phyloP scores from a whole-genome alignment of 1,139 yeast genomes.

The Scheffersomyces quercinus region DNA sequence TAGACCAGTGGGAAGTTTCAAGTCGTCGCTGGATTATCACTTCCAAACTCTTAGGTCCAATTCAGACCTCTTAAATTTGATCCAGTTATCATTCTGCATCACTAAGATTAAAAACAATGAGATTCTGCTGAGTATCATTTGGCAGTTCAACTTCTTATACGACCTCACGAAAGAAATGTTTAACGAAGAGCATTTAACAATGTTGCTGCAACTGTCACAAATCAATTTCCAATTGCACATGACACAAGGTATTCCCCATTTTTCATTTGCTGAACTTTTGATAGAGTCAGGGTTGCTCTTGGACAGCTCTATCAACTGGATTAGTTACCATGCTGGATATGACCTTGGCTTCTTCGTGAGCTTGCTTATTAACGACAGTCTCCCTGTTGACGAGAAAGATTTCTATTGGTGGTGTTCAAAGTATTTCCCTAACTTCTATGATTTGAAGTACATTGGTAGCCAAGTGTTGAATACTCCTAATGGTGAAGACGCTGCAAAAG shows the following conservation, averaged over 20 bases:
- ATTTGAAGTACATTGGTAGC: slow-evolving; percentile 77
- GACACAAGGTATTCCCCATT: slow-evolving; percentile 75
- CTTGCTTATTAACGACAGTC: slow-evolving; percentile 68
- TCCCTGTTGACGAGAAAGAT: slow-evolving; percentile 82
- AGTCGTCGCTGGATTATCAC: slow-evolving; percentile 88
- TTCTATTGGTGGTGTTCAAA: slow-evolving; percentile 70
- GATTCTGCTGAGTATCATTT: slow-evolving; percentile 65
- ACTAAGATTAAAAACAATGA: slow-evolving; percentile 78
- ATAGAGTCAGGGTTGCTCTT: slow-evolving; percentile 85
- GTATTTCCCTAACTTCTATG: slow-evolving; percentile 83
- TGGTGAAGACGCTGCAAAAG: slow-evolving; percentile 15
- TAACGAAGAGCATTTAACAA: slow-evolving; percentile 71
- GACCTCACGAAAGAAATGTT: slow-evolving; percentile 81
- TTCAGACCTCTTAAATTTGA: slow-evolving; percentile 80
- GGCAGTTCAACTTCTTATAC: slow-evolving; percentile 94
- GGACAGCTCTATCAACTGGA: slow-evolving; percentile 77
- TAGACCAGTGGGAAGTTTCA: slow-evolving; percentile 94
- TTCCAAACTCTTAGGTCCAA: slow-evolving; percentile 92
- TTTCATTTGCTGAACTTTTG: slow-evolving; percentile 79
- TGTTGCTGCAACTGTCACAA: slow-evolving; percentile 73
- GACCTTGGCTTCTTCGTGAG: slow-evolving; percentile 90
- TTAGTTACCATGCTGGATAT: slow-evolving; percentile 92
- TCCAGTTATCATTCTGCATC: slow-evolving; percentile 85
- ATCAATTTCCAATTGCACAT: slow-evolving; percentile 77
- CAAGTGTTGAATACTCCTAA: slow-evolving; percentile 33